Evolutionary conservation across 2,329 filamentous ascomycete genomes (phyloP).

Genomic region (Trichoderma oligosporum): DNA sequence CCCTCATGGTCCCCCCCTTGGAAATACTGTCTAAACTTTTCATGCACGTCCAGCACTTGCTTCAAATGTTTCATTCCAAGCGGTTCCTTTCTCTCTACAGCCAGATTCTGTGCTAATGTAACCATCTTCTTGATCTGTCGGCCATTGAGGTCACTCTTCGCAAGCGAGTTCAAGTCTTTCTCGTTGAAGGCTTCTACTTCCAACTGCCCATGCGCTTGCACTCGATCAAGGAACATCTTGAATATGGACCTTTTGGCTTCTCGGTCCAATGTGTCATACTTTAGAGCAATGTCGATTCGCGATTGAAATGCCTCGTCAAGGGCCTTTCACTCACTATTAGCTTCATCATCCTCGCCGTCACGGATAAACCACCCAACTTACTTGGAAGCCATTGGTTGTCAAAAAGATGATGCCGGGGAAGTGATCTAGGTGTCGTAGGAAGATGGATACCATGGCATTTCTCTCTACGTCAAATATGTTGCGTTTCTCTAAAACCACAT

Average conservation of each 20-base stretch:
- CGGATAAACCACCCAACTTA: conserved; percentile 28
- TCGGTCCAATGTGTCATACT: conserved; percentile 69
- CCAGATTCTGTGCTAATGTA: conserved; percentile 76
- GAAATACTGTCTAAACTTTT: conserved; percentile 78
- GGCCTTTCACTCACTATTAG: conserved; percentile 44
- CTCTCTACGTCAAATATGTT: conserved; percentile 80
- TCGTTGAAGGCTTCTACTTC: conserved; percentile 60
- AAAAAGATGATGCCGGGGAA: conserved; percentile 89
- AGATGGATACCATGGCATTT: conserved; percentile 82
- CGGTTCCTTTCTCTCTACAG: conserved; percentile 67
- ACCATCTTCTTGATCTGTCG: conserved; percentile 85
- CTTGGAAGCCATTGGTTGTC: conserved; percentile 80
- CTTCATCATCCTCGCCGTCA: too few relatives aligned
- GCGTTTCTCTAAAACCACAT: conserved; percentile 79
- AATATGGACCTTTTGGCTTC: conserved; percentile 77
- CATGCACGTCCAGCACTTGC: conserved; percentile 77
- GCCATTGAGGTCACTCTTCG: conserved; percentile 60
- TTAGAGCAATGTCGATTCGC: conserved; percentile 78
- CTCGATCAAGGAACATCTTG: conserved; percentile 76
- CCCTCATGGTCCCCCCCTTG: conserved; percentile 34
- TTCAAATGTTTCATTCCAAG: conserved; percentile 77
- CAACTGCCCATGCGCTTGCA: conserved; percentile 60
- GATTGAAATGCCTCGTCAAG: conserved; percentile 91
- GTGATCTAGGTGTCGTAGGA: conserved; percentile 82
- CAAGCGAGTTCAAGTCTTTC: conserved; percentile 62